Evolutionary conservation across 305 asterid genomes (phyloP).

Genomic region (Rubia tinctorum): DNA sequence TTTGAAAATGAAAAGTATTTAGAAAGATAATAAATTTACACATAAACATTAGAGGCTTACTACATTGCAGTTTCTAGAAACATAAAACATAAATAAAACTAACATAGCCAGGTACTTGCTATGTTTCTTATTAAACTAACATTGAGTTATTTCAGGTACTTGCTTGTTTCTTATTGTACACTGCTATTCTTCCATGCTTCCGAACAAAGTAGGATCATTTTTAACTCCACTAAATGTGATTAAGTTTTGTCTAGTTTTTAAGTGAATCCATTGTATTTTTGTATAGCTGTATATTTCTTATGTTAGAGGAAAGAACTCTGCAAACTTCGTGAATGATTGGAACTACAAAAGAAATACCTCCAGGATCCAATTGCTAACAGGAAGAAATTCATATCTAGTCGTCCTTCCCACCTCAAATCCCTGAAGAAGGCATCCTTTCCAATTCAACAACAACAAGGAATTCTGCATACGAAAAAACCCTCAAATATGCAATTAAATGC

Average conservation of each 20-base stretch:
- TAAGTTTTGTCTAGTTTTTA: not conserved
- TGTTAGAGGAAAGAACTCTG: conserved; percentile 91
- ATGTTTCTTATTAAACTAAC: no score
- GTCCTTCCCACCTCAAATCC: conserved; percentile 96
- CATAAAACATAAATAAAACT: no score
- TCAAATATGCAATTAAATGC: no score
- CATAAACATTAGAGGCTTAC: no score
- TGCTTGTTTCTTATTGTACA: not conserved
- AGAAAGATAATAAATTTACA: no score
- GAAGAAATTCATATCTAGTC: conserved; percentile 91
- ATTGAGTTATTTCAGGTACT: conserved; percentile 80
- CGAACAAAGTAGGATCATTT: not conserved
- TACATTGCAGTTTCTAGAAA: no score
- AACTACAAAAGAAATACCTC: conserved; percentile 75
- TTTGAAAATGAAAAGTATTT: no score
- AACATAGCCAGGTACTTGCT: no score
- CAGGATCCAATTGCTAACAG: conserved; percentile 80
- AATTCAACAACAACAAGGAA: conserved; percentile 80
- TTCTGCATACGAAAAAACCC: conserved; percentile 68
- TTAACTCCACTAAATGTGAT: conserved; percentile 1
- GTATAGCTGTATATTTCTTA: conserved; percentile 17
- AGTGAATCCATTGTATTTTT: not conserved
- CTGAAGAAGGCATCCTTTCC: conserved; percentile 97
- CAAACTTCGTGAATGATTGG: conserved; percentile 76
- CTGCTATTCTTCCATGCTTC: not conserved